Conservation (phyloP, 2,329 filamentous ascomycete species). For the Microcera coccophila region DNA sequence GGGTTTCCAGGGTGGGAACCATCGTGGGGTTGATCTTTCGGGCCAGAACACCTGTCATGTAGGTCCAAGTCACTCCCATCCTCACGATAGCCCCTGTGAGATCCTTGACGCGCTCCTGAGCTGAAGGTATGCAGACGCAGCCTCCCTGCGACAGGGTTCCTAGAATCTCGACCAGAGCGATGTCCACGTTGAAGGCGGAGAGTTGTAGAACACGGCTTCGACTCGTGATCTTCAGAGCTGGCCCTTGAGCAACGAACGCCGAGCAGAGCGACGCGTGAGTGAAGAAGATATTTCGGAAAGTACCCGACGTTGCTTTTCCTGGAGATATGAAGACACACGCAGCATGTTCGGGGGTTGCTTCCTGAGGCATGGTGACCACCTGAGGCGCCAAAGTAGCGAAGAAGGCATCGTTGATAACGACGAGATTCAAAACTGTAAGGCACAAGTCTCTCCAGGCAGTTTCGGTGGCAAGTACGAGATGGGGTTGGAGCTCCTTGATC, state of each 20-base stretch:
- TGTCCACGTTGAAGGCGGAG: constrained; percentile 52
- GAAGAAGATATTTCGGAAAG: constrained; percentile 58
- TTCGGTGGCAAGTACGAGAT: constrained; percentile 44
- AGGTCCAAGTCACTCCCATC: constrained; percentile 50
- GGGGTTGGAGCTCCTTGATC: constrained; percentile 41
- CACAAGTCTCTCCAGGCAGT: constrained; percentile 38
- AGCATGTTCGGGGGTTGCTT: constrained; percentile 42
- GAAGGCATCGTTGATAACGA: constrained; percentile 41
- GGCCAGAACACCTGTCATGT: constrained; percentile 58
- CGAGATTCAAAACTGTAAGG: constrained; percentile 37
- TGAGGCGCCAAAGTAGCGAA: constrained; percentile 35
- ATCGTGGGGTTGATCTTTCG: constrained; percentile 37
- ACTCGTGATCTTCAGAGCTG: constrained; percentile 45
- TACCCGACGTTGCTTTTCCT: constrained; percentile 33
- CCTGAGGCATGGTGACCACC: constrained; percentile 26
- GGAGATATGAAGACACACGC: constrained; percentile 62
- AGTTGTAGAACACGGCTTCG: constrained; percentile 55
- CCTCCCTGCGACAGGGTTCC: constrained; percentile 53
- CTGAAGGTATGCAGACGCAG: constrained; percentile 55
- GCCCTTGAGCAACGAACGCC: constrained; percentile 48
- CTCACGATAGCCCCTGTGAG: constrained; percentile 47
- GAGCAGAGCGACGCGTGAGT: constrained; percentile 58
- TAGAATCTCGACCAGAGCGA: constrained; percentile 49
- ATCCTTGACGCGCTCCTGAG: constrained; percentile 47
- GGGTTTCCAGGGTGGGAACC: constrained; percentile 37